Conservation (phyloP, 2,329 filamentous ascomycete species). For the Fulvia fulva region DNA sequence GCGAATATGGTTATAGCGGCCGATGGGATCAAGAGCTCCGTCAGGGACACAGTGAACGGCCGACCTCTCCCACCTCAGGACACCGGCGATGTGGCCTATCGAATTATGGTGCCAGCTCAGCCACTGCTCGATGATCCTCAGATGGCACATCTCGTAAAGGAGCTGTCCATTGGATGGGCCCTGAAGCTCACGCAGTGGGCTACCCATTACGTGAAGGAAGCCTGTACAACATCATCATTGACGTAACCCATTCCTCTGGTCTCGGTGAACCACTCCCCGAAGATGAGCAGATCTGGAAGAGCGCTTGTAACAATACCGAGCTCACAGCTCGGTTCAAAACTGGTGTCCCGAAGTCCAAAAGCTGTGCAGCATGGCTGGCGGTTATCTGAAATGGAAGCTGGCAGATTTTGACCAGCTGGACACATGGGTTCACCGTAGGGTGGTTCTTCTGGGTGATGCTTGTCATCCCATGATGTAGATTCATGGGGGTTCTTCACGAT, state of each 20-base stretch:
- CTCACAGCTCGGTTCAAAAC: slow-evolving; percentile 28
- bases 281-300: slow-evolving; percentile 29
- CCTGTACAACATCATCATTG: slow-evolving; percentile 34
- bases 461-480: slow-evolving; percentile 59
- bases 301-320: slow-evolving; percentile 26
- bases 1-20: slow-evolving; percentile 31
- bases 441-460: slow-evolving; percentile 59
- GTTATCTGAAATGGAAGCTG: slow-evolving; percentile 61
- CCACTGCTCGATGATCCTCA: slow-evolving; percentile 28
- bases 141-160: slow-evolving; percentile 25
- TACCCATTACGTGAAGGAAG: slow-evolving; percentile 32
- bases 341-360: slow-evolving; percentile 31
- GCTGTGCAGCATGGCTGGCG: slow-evolving; percentile 38
- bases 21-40: slow-evolving; percentile 31
- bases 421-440: slow-evolving; percentile 52
- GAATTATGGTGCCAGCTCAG: slow-evolving; percentile 26
- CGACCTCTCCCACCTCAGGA: slow-evolving; percentile 23
- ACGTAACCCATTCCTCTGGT: slow-evolving; percentile 20
- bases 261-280: slow-evolving; percentile 18
- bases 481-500: background rate
- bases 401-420: slow-evolving; percentile 55
- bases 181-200: slow-evolving; percentile 32
- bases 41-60: slow-evolving; percentile 27
- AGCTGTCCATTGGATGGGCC: slow-evolving; percentile 33
- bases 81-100: slow-evolving; percentile 33